Evolutionary conservation across 164 flowering plant genomes (phyloP), one percentile per base, ranked within the genome.

Genomic region (Aristolochia californica): DNA sequence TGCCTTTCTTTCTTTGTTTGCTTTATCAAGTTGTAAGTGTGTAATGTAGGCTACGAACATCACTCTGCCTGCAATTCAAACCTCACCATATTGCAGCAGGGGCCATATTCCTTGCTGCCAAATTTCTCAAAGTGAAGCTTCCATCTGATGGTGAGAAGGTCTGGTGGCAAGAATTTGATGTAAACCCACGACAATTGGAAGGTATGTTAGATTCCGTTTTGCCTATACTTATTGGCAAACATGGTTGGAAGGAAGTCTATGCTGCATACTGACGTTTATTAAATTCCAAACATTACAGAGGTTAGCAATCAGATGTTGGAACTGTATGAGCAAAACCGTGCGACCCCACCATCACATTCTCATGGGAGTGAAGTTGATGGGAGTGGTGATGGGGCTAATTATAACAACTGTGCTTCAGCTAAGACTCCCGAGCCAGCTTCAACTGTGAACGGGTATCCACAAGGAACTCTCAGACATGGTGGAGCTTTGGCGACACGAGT

Each of bases 241-340:
- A 21, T 14, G 16, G 20, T 49, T 52, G 30, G n/a, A 52, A 23
- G 17, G 24, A 49, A 11, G 13, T 40, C 24, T n/a, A n/a, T 1
- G 51, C 51, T 48, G 23, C 45, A 12, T 26, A 28, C 26, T 24
- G 28, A 43, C 24, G 43, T 17, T 24, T 28, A 18, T 55, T 16
- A 55, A 28, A 25, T 55, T 59, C 56, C 45, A 4, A 57, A 62
- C 60, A 38, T 74, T 72, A 73, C 89, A 94, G 99, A 90, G 80
- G 95, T 94, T 38, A 94, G 97, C 84, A 87, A 90, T 73, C 99
- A 94, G 70, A 90, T 94, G 97, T 60, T 94, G 75, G 99, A 87
- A 66, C 62, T 90, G 18, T 94, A 94, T 67, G 99, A 94, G 67
- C 99, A 94, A 69, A 90, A 90, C 70, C 69, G 83, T 13, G 17